phyloP scores from a whole-genome alignment of 2,329 filamentous ascomycete genomes.

The Aspergillus brunneoviolaceus region DNA sequence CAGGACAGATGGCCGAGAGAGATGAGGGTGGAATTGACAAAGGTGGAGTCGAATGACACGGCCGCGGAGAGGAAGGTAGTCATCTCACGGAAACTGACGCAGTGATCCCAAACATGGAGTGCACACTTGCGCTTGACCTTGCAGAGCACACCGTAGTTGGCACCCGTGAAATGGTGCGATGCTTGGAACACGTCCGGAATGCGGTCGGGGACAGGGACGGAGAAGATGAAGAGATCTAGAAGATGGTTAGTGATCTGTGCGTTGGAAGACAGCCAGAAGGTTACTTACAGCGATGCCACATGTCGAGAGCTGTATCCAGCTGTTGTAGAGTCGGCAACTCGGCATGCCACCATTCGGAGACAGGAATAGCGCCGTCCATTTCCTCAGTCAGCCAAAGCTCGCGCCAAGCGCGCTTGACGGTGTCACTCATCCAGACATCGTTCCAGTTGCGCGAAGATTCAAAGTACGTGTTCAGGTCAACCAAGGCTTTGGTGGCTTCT shows the following conservation, averaged over 20 bases:
- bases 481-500: conserved; percentile 48
- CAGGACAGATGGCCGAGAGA: conserved; percentile 28
- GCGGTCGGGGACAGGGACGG: conserved; percentile 14
- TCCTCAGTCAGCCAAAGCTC: conserved; percentile 48
- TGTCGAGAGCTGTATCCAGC: conserved; percentile 36
- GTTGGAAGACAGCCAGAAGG: conserved; percentile 52
- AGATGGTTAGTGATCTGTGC: background rate
- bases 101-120: conserved; percentile 63
- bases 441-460: conserved; percentile 48
- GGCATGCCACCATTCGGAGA: conserved; percentile 38
- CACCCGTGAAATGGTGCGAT: conserved; percentile 61
- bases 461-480: conserved; percentile 51
- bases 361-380: conserved; percentile 37
- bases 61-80: conserved; percentile 51
- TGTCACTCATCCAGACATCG: conserved; percentile 47
- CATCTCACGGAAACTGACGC: conserved; percentile 60
- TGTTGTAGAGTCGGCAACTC: conserved; percentile 38
- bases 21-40: conserved; percentile 46
- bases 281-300: conserved; percentile 46
- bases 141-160: conserved; percentile 60
- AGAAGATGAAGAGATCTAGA: conserved; percentile 19
- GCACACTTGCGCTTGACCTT: conserved; percentile 60
- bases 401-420: conserved; percentile 46
- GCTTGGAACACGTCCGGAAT: conserved; percentile 40
- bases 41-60: conserved; percentile 25